phyloP scores from a whole-genome alignment of 495 filamentous ascomycete genomes.

The Hypoxylon intermedium region DNA sequence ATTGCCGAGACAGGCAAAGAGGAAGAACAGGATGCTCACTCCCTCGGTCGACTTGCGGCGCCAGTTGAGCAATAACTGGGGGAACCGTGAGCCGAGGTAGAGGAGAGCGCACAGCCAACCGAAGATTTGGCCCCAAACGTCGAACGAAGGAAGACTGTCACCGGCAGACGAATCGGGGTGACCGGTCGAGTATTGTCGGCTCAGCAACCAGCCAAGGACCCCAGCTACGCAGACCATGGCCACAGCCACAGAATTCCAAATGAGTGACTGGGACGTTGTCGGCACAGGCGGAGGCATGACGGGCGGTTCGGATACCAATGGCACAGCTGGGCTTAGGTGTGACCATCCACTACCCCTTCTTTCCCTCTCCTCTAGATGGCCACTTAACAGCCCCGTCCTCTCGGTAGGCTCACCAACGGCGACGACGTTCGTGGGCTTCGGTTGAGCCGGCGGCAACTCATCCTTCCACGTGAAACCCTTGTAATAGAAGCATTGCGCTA shows the following conservation, averaged over 20 bases:
- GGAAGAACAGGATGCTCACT: slow-evolving; percentile 89
- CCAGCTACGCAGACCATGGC: slow-evolving; percentile 82
- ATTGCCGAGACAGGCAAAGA: slow-evolving; percentile 95
- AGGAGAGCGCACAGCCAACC: slow-evolving; percentile 85
- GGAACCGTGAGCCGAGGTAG: slow-evolving; percentile 86
- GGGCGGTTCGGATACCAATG: slow-evolving; percentile 59
- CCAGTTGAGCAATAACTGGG: slow-evolving; percentile 90
- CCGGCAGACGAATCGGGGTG: slow-evolving; percentile 28
- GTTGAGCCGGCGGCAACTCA: slow-evolving; percentile 44
- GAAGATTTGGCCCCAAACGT: slow-evolving; percentile 80
- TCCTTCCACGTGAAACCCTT: slow-evolving; percentile 78
- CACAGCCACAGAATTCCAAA: slow-evolving; percentile 76
- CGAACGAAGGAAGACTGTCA: slow-evolving; percentile 62
- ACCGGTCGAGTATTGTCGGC: slow-evolving; percentile 45
- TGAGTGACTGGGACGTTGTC: slow-evolving; percentile 61
- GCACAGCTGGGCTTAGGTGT: slow-evolving; percentile 82
- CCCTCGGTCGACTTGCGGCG: slow-evolving; percentile 89
- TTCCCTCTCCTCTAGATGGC: slow-evolving; percentile 44
- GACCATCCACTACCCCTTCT: slow-evolving; percentile 59
- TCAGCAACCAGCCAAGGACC: slow-evolving; percentile 84
- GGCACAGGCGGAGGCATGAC: slow-evolving; percentile 46
- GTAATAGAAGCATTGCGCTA: slow-evolving; percentile 93
- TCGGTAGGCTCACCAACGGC: slow-evolving; percentile 47
- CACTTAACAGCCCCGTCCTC: slow-evolving; percentile 49
- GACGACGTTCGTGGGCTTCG: slow-evolving; percentile 24